Conservation (phyloP, 163 green algal genomes). For the Volvox carteri region DNA sequence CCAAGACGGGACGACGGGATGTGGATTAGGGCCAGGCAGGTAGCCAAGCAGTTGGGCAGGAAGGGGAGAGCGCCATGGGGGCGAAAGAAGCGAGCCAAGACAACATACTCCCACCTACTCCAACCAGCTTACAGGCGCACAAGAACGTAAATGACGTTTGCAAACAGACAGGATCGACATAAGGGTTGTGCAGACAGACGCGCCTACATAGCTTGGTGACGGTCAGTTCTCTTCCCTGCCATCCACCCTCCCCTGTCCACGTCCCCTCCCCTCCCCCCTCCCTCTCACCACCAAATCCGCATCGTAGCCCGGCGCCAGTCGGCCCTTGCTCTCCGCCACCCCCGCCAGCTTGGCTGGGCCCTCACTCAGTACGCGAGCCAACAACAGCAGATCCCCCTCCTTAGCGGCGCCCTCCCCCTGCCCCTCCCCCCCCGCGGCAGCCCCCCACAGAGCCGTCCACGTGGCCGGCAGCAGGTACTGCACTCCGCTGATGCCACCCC, state of each 20-base stretch:
- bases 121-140: neutral
- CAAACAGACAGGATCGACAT: neutral
- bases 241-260: neutral
- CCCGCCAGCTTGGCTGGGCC: conserved; percentile 78
- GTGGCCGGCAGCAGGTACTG: conserved; percentile 92
- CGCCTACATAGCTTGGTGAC: neutral
- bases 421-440: too few relatives aligned
- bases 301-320: conserved; percentile 80
- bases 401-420: too few relatives aligned
- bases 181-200: neutral
- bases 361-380: conserved; percentile 72
- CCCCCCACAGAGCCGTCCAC: conserved; percentile 74
- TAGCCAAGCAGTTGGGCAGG: too few relatives aligned
- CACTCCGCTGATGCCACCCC: conserved; percentile 94
- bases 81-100: too few relatives aligned
- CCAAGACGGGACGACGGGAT: neutral
- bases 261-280: neutral
- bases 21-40: too few relatives aligned
- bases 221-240: neutral
- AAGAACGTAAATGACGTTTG: neutral
- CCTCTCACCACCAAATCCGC: conserved; percentile 90
- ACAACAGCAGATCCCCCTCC: conserved; percentile 21
- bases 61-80: too few relatives aligned
- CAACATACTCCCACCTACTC: neutral
- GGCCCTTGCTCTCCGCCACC: conserved; percentile 78